A percentile compares a stretch with the other conserved stretches of the same genome.
Conservation (phyloP, 371 early-diverging fungal species). For the Mucor racemosus region DNA sequence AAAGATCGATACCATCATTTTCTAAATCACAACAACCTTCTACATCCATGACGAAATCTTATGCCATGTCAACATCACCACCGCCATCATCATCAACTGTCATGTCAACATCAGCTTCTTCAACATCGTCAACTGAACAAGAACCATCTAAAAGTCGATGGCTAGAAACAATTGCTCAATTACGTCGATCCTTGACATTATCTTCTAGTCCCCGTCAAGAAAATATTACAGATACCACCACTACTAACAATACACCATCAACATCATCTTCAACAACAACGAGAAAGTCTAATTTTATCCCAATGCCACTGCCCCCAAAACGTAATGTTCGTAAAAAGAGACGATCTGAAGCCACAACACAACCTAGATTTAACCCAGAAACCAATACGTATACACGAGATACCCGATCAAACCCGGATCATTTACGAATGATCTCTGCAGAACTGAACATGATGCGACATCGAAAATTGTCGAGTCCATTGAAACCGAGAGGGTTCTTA, state of each 20-base stretch:
- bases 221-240: background rate
- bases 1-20: constrained; percentile 44
- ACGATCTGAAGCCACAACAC: constrained; percentile 56
- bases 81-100: constrained; percentile 28
- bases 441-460: constrained; percentile 65
- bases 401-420: constrained; percentile 65
- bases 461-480: constrained; percentile 57
- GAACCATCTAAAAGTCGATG: constrained; percentile 18
- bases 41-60: constrained; percentile 39
- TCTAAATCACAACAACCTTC: constrained; percentile 34
- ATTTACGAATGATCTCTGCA: constrained; percentile 64
- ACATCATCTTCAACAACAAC: background rate
- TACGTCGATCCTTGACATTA: constrained; percentile 13
- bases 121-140: constrained; percentile 24
- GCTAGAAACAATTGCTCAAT: constrained; percentile 24
- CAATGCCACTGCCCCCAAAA: constrained; percentile 52
- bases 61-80: constrained; percentile 47
- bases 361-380: constrained; percentile 54
- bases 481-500: constrained; percentile 64
- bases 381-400: constrained; percentile 60
- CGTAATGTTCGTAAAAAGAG: constrained; percentile 38
- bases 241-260: background rate
- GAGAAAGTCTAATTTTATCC: constrained; percentile 34
- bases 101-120: constrained; percentile 47
- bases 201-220: background rate